Percentiles rank a stretch among this genome's conserved stretches.
Conservation (phyloP, 1,284 basidiomycete genomes). For the Trichosporon sp. region DNA sequence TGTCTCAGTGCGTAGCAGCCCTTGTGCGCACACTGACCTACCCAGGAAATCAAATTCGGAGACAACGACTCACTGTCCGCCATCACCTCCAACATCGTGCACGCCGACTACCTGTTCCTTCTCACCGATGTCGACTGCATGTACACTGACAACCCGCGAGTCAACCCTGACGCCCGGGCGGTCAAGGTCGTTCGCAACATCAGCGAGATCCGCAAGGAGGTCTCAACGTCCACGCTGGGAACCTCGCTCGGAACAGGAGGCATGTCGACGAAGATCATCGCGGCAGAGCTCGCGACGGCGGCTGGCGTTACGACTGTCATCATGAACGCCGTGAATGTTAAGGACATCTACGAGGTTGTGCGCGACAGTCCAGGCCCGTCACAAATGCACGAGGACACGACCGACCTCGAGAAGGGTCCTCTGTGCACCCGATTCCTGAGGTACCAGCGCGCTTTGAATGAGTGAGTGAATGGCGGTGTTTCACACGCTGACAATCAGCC, state of each 20-base stretch:
- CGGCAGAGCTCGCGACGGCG: slow-evolving; percentile 92
- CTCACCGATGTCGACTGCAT: slow-evolving; percentile 91
- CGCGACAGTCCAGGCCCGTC: slow-evolving; percentile 50
- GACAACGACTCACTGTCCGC: slow-evolving; percentile 98
- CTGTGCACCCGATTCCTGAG: slow-evolving; percentile 86
- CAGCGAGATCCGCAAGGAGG: slow-evolving; percentile 71
- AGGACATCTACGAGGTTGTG: slow-evolving; percentile 76
- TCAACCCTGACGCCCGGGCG: slow-evolving; percentile 73
- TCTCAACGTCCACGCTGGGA: slow-evolving; percentile 85
- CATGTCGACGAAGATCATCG: slow-evolving; percentile 99
- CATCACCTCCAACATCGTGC: slow-evolving; percentile 92
- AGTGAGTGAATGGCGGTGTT: slow-evolving; percentile 47
- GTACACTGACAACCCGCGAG: slow-evolving; percentile 91
- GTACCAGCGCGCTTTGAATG: slow-evolving; percentile 68
- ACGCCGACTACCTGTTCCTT: slow-evolving; percentile 94
- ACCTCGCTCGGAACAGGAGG: slow-evolving; percentile 93
- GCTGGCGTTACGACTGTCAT: slow-evolving; percentile 95
- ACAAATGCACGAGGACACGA: slow-evolving; percentile 28
- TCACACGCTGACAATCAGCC: slow-evolving; percentile 32
- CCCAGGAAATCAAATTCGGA: slow-evolving; percentile 96
- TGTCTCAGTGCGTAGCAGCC: slow-evolving; percentile 66
- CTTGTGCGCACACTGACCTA: neutral
- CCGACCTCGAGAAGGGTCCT: slow-evolving; percentile 33
- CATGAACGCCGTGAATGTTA: slow-evolving; percentile 72
- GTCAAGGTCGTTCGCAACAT: slow-evolving; percentile 82